These are phyloP conservation scores for Aulographum hederae DNA, from an alignment of 2,329 filamentous ascomycete species.

Conservation along the genomic window DNA sequence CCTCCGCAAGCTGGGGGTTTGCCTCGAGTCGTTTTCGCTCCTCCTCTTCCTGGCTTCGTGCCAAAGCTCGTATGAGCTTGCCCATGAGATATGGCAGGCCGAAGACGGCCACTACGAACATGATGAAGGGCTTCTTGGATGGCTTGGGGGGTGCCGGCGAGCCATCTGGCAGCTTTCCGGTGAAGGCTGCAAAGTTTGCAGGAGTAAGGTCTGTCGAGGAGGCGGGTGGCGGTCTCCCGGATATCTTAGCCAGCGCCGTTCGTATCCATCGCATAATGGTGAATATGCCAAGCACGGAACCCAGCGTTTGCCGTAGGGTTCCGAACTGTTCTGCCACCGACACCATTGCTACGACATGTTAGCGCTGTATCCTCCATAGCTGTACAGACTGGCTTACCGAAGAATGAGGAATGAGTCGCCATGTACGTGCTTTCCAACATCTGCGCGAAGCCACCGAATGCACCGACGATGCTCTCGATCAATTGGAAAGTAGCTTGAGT, in stretches of 20 bases:
- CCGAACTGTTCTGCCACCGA: slow-evolving; percentile 95
- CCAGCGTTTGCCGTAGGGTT: slow-evolving; percentile 79
- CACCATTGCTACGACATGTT: slow-evolving; percentile 53
- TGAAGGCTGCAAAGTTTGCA: slow-evolving; percentile 76
- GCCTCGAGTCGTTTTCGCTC: slow-evolving; percentile 41
- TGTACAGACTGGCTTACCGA: slow-evolving; percentile 39
- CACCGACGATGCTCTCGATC: slow-evolving; percentile 89
- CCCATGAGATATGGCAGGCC: slow-evolving; percentile 93
- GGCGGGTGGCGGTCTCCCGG: slow-evolving; percentile 74
- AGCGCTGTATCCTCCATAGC: slow-evolving; percentile 6
- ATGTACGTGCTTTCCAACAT: slow-evolving; percentile 99
- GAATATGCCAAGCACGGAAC: slow-evolving; percentile 88
- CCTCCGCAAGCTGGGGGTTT: slow-evolving; percentile 26
- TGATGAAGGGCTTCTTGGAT: slow-evolving; percentile 86
- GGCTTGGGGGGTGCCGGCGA: slow-evolving; percentile 47
- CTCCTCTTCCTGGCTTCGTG: slow-evolving; percentile 70
- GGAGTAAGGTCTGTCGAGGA: slow-evolving; percentile 78
- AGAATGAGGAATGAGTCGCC: slow-evolving; percentile 97
- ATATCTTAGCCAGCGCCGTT: slow-evolving; percentile 79
- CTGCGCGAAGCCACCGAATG: slow-evolving; percentile 93
- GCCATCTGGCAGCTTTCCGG: slow-evolving; percentile 53
- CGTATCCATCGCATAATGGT: slow-evolving; percentile 89
- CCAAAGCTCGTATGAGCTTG: slow-evolving; percentile 78
- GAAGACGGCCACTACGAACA: slow-evolving; percentile 89
- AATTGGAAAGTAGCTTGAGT: slow-evolving; percentile 96